Conservation (phyloP, 139 green algal species). For the Yamagishiella unicocca region DNA sequence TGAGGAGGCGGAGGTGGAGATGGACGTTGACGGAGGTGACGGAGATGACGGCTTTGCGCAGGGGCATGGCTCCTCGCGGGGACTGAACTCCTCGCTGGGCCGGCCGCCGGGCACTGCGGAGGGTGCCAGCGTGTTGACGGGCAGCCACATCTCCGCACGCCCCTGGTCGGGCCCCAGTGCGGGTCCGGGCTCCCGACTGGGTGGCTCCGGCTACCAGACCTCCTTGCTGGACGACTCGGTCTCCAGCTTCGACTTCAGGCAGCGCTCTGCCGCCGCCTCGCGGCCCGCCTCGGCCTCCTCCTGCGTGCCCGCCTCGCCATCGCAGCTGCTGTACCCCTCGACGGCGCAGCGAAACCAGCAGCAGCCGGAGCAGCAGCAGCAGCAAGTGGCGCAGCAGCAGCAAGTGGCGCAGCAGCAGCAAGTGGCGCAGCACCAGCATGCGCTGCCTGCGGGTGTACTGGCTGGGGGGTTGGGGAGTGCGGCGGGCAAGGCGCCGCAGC, state of each 20-base stretch:
- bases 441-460: too few species aligned
- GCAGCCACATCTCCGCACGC: slow-evolving; percentile 34
- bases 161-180: slow-evolving; percentile 15
- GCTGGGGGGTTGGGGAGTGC: too few species aligned
- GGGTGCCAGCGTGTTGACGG: slow-evolving; percentile 30
- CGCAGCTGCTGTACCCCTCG: slow-evolving; percentile 5
- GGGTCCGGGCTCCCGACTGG: background rate
- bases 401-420: background rate
- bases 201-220: slow-evolving; percentile 8
- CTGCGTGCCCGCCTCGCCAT: background rate
- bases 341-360: too few species aligned
- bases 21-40: background rate
- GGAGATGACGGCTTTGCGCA: background rate
- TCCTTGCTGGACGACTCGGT: slow-evolving; percentile 19
- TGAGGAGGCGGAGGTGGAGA: background rate
- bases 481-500: too few species aligned
- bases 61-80: too few species aligned
- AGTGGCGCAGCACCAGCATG: too few species aligned
- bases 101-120: slow-evolving; percentile 22
- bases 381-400: background rate
- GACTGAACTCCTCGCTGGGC: background rate
- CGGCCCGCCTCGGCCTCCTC: background rate
- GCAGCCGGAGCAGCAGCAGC: background rate
- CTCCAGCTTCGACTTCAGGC: slow-evolving; percentile 28
- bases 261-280: background rate